Evolutionary conservation across 371 early-diverging fungal genomes (phyloP), one percentile per base, ranked within the genome.

Genomic region (Dentiscutata heterogama): DNA sequence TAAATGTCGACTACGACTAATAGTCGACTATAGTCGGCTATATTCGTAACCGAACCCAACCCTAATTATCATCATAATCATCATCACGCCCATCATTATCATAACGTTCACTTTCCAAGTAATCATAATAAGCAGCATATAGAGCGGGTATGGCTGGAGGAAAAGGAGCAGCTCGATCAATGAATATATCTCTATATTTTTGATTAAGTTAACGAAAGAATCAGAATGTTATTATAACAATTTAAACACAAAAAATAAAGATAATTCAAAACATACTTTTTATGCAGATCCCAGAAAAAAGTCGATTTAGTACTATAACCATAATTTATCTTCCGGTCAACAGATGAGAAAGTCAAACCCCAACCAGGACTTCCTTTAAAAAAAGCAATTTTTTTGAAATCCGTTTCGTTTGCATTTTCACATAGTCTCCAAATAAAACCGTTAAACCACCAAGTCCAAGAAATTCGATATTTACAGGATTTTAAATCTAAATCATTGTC

Each of bases 351-450:
- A 13, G 2, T 42, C 42, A 70, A 70, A 13, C 70, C 70, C 70
- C 46, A 70, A 46, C 22, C 0, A 22, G 70, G 35, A 70, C 8
- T n/a, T 22, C 70, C 70, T 13, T 22, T 25, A 22, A 70, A 10
- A 22, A 39, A 3, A 42, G 70, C 35, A 3, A 70, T 22, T n/a
- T 25, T 7, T 13, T 7, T 25, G 22, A 39, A 70, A 11, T 7
- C 35, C 46, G 7, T 1, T 70, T 70, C 70, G 13, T 70, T 46
- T 1, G 7, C 1, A 25, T n/a, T 8, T 22, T 42, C 46, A 70
- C 70, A 70, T n/a, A 10, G n/a, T 70, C 70, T 70, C 20, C 1
- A 46, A 39, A 70, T 46, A 70, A 46, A 22, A 39, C 70, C 70
- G 22, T 25, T 70, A 8, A 70, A 11, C n/a, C 22, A 4, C 46